phyloP scores from a whole-genome alignment of 2,329 filamentous ascomycete species.

The Xylaria multiplex region DNA sequence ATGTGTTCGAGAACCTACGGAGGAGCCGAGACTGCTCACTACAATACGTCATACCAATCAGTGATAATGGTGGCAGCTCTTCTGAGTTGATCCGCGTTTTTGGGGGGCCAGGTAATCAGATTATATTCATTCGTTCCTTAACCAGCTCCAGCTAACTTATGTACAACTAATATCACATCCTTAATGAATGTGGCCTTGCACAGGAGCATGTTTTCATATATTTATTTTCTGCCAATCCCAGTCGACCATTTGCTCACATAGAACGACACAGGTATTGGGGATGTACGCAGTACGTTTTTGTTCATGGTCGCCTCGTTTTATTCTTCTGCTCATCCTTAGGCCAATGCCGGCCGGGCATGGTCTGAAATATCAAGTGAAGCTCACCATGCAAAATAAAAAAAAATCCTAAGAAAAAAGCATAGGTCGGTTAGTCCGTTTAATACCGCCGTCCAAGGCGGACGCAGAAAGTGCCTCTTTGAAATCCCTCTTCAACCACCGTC shows the following conservation, averaged over 20 bases:
- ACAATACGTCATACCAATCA: conserved; percentile 92
- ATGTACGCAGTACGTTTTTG: conserved; percentile 47
- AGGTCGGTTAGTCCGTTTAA: conserved; percentile 90
- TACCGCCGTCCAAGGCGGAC: conserved; percentile 72
- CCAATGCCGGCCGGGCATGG: background rate
- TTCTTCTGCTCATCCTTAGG: too few relatives aligned
- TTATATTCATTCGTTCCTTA: background rate
- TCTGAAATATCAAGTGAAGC: background rate
- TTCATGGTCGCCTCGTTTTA: background rate
- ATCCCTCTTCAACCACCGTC: conserved; percentile 85
- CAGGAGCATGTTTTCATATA: background rate
- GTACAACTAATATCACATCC: background rate
- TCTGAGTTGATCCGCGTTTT: conserved; percentile 95
- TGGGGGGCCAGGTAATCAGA: conserved; percentile 84
- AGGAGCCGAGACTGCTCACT: conserved; percentile 73
- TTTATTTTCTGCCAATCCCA: background rate
- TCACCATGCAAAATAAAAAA: background rate
- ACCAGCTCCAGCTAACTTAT: background rate
- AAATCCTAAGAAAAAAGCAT: background rate
- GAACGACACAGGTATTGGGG: conserved; percentile 46
- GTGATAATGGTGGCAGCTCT: conserved; percentile 93
- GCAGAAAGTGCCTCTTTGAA: conserved; percentile 80
- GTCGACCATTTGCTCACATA: background rate
- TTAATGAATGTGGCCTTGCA: background rate
- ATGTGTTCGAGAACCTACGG: conserved; percentile 79